These are phyloP conservation scores for Somion occarium DNA, from an alignment of 1,284 basidiomycete genomes.

Conservation along the genomic window DNA sequence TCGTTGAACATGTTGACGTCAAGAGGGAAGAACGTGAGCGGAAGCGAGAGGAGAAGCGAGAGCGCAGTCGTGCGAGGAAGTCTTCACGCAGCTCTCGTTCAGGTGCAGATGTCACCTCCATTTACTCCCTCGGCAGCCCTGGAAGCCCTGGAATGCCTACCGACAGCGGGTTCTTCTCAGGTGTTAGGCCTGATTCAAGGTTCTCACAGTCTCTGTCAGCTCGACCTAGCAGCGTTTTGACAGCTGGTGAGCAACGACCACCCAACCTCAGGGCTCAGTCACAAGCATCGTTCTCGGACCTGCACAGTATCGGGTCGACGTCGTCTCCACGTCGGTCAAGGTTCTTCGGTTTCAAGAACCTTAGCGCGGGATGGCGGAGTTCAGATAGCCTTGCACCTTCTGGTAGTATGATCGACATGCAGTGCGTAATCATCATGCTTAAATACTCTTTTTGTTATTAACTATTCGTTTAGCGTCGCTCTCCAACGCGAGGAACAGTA, in stretches of 20 bases:
- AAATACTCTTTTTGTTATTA: conserved; percentile 5
- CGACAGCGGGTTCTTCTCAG: conserved; percentile 51
- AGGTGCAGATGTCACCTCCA: conserved; percentile 60
- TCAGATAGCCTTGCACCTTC: conserved; percentile 74
- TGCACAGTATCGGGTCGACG: conserved; percentile 62
- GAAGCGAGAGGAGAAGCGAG: conserved; percentile 58
- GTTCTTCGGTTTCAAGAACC: conserved; percentile 80
- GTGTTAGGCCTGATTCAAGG: conserved; percentile 48
- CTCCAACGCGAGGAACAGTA: conserved; percentile 57
- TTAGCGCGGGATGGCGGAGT: conserved; percentile 71
- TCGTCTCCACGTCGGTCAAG: conserved; percentile 64
- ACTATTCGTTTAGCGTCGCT: conserved; percentile 49
- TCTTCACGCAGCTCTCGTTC: conserved; percentile 55
- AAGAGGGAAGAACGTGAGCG: conserved; percentile 71
- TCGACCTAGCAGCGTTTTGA: conserved; percentile 62
- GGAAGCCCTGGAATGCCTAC: conserved; percentile 50
- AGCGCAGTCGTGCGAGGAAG: conserved; percentile 57
- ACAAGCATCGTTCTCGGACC: conserved; percentile 73
- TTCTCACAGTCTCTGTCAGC: conserved; percentile 54
- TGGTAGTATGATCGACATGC: conserved; percentile 92
- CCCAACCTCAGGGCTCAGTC: conserved; percentile 63
- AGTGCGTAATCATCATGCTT: conserved; percentile 51
- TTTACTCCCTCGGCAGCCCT: conserved; percentile 56
- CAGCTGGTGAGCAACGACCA: conserved; percentile 52
- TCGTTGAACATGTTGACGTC: conserved; percentile 82